These are phyloP conservation scores for Emiliania huxleyi DNA, from an alignment of 78 protist genomes.

Conservation along the genomic window DNA sequence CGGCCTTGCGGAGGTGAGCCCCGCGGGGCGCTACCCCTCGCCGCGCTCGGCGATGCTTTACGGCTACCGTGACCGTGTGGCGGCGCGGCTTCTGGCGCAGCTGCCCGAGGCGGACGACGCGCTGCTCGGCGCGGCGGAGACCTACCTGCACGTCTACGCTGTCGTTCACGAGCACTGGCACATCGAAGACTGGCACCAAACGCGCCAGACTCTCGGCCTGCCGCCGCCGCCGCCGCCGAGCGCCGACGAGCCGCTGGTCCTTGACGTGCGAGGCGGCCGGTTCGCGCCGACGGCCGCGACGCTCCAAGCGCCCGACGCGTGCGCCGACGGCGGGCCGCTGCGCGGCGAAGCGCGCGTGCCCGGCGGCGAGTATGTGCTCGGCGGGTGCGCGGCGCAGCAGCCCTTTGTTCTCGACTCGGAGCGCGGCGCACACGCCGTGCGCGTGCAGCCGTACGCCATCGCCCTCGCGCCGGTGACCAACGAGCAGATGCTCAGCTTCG, in stretches of 20 bases:
- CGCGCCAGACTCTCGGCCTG: neutral
- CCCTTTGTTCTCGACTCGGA: neutral
- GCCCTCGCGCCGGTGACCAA: neutral
- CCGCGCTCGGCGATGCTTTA: too few species aligned
- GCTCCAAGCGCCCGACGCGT: neutral
- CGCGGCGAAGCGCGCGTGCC: neutral
- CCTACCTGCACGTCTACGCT: neutral
- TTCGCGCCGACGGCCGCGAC: neutral
- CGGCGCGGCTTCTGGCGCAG: neutral
- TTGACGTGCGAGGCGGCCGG: neutral
- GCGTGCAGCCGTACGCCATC: neutral
- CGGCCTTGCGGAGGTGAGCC: neutral
- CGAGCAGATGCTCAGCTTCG: neutral
- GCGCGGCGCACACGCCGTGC: neutral
- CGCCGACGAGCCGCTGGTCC: neutral
- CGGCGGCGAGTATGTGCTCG: neutral
- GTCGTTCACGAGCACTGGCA: neutral
- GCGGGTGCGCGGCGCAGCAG: neutral
- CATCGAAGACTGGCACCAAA: neutral
- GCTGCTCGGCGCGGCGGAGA: neutral
- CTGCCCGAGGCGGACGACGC: neutral
- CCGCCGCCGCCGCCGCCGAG: conserved; percentile 7
- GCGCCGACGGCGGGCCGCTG: neutral
- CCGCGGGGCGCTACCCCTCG: neutral
- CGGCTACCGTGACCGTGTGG: too few species aligned